phyloP scores from a whole-genome alignment of 208 protist genomes.

The Jaenimonas drosophilae region DNA sequence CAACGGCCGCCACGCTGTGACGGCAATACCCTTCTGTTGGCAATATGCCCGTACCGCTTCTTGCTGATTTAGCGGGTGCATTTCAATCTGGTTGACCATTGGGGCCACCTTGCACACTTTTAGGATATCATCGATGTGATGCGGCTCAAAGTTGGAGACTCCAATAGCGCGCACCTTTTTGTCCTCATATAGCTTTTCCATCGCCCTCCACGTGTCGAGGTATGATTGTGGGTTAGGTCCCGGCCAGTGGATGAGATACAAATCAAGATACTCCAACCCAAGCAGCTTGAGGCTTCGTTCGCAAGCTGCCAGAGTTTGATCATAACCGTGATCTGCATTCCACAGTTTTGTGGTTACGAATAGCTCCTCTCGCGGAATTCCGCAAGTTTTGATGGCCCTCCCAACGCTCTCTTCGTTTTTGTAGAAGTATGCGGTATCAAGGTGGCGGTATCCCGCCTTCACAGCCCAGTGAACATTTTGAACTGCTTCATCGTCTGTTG shows the following conservation, averaged over 20 bases:
- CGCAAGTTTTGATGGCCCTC: conserved; percentile 32
- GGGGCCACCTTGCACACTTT: conserved; percentile 53
- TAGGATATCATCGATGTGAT: conserved; percentile 49
- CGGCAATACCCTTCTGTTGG: conserved; percentile 45
- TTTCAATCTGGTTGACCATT: conserved; percentile 89
- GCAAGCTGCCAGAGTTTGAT: conserved; percentile 51
- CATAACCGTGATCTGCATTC: conserved; percentile 51
- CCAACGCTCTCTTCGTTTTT: conserved; percentile 70
- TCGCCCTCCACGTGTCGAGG: conserved; percentile 50
- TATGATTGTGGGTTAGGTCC: conserved; percentile 24
- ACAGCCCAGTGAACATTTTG: conserved; percentile 40
- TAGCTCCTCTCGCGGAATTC: conserved; percentile 74
- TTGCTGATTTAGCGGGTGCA: conserved; percentile 75
- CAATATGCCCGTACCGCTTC: conserved; percentile 53
- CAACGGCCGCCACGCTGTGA: conserved; percentile 82
- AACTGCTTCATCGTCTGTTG: conserved; percentile 26
- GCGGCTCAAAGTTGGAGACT: conserved; percentile 81
- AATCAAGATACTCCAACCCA: conserved; percentile 90
- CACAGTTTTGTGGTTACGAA: conserved; percentile 89
- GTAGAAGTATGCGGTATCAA: conserved; percentile 81
- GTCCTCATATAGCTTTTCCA: conserved; percentile 51
- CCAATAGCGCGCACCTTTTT: conserved; percentile 82
- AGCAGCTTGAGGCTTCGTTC: conserved; percentile 73
- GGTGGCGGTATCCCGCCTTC: conserved; percentile 72
- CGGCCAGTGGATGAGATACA: conserved; percentile 96